Evolutionary conservation across 176 grass and related monocot genomes (phyloP), one percentile per base, ranked within the genome.

Genomic region (Luzula sylvatica): DNA sequence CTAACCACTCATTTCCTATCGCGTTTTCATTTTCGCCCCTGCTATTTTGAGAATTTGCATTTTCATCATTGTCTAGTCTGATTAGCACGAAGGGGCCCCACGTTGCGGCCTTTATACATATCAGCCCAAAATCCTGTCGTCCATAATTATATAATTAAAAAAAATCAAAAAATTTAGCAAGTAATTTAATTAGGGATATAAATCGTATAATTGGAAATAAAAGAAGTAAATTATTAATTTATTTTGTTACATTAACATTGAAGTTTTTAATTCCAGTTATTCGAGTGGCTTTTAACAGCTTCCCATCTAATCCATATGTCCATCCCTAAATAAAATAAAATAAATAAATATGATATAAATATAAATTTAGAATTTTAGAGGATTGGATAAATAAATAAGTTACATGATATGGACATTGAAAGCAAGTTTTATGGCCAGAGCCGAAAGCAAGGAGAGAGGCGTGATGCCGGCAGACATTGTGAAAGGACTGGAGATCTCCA

Each of bases 231-330:
- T 38, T 56, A 18, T 27, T 14, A 1, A 61, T 50, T 20, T 40
- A 86, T 43, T 51, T 16, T 6, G 2, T 14, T 46, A 56, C 85
- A 65, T 82, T 84, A 53, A 82, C 82, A 55, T 82, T 82, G 63
- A 89, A 96, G 60, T 72, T 82, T 53, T 82, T 96, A 9, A 89
- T 96, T 70, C 81, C 90, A 38, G 84, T 55, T 74, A 96, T 89
- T 66, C 77, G 66, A 20, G 85, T 96, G 67, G 85, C 92, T 74
- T 96, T 96, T 25, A 89, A 55, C 25, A 96, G 84, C 38, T n/a
- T 67, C 20, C 92, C 92, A 71, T 96, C 85, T 67, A 96, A 73
- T 45, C 74, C 78, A 78, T 96, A 96, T 22, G 85, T 89, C 92
- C 92, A 96, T 24, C 85, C 92, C 92, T 96, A 64, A 8, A 66